Percentiles rank a stretch among this genome's conserved stretches.
These are phyloP conservation scores for Balamuthia mandrillaris DNA, from an alignment of 208 protist species.

Conservation along the genomic window DNA sequence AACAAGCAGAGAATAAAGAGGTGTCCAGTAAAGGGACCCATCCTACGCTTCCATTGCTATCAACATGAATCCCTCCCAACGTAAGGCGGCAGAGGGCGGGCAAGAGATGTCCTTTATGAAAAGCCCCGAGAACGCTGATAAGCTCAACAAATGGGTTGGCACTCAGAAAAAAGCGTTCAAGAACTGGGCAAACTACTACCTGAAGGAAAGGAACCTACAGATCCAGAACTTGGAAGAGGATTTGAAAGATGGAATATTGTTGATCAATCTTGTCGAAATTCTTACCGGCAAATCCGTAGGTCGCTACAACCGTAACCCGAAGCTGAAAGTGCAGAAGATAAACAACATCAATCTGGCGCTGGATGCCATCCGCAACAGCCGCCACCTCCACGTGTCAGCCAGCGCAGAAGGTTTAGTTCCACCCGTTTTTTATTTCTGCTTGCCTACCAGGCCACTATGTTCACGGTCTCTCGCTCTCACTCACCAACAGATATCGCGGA, in stretches of 20 bases:
- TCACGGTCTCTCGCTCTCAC: neutral
- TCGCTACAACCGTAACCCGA: slow-evolving; percentile 8
- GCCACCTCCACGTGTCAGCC: neutral
- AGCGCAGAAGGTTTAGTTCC: slow-evolving; percentile 21
- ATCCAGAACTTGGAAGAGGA: slow-evolving; percentile 29
- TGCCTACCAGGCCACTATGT: neutral
- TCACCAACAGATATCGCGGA: slow-evolving; percentile 12
- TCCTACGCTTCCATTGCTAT: too few species aligned
- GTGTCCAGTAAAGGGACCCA: too few species aligned
- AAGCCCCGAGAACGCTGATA: neutral
- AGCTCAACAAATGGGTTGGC: neutral
- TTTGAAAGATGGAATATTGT: slow-evolving; percentile 29
- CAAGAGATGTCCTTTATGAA: slow-evolving; percentile 11
- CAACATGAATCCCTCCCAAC: too few species aligned
- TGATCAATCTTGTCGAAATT: slow-evolving; percentile 38
- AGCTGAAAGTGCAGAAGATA: slow-evolving; percentile 43
- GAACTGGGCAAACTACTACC: slow-evolving; percentile 39
- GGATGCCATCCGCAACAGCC: neutral
- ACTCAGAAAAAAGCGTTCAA: slow-evolving; percentile 37
- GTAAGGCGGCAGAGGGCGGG: too few species aligned
- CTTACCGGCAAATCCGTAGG: slow-evolving; percentile 24
- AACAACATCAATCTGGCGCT: slow-evolving; percentile 46
- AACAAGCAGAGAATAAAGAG: too few species aligned
- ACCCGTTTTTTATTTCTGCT: neutral
- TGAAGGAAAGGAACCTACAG: slow-evolving; percentile 17